Evolutionary conservation across 331 rosid species (phyloP), one percentile per base, ranked within the genome.

Genomic region (Quercus phellos): DNA sequence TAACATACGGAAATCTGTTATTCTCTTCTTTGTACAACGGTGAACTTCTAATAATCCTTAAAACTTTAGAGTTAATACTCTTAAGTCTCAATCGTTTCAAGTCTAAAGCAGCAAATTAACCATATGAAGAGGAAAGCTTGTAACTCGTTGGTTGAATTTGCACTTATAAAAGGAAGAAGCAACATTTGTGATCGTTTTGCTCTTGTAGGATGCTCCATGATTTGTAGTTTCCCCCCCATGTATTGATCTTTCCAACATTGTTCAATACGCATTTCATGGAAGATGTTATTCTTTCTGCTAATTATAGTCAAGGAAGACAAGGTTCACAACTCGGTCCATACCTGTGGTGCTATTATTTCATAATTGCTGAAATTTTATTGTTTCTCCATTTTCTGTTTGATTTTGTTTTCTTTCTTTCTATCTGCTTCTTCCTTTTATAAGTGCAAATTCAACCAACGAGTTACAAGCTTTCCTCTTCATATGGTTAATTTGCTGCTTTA

Each of bases 361-460:
- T 61, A 61, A 61, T 26, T 4, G 7, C 38, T 29, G 42, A 21
- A 35, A 61, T 29, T 29, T 27, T 61, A 5, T 61, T 61, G 10
- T 27, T 27, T 61, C 27, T 61, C 42, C 42, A 29, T 29, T 27
- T 61, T 61, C 42, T 61, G 68, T 61, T 27, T 61, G 38, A 16
- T 29, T 61, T 14, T 14, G 19, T 29, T 24, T 16, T 26, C 16
- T 13, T 16, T 29, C 2, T 5, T n/a, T 12, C 24, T 24, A 35
- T 58, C 69, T 53, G 34, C 56, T 69, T 19, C 64, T 69, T 68
- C 43, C 74, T 92, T 38, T 21, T 56, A 30, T 1, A 56, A 19
- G 17, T 3, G 14, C 27, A 12, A 21, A 9, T 19, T 21, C 10
- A 21, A 4, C 27, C 24, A 10, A n/a, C 4, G 1, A 9, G 4